Base-by-base conservation (phyloP, 1,139 yeast genomes). In the Nakaseomyces nivariensis region DNA sequence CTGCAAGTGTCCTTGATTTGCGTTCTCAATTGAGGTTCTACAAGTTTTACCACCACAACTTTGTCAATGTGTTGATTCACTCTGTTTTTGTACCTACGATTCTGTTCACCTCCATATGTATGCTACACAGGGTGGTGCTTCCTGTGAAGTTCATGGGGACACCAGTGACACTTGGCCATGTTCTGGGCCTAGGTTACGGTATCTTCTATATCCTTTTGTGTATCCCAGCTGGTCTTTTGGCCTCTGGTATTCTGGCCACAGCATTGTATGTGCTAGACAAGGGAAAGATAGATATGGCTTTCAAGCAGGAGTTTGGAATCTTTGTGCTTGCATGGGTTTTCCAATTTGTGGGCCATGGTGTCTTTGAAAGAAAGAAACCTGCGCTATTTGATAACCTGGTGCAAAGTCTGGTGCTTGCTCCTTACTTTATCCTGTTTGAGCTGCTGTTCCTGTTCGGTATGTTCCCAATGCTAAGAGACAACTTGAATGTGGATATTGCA, bases 301-400 rank as follows among this genome's bases (percentile, higher is more conserved):
- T 52, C 25, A 37, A 29, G 6, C 45, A 46, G 13, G 57, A 57
- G 13, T 42, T 51, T 32, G 58, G 53, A 0, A 57, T 77, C 29
- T 85, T 84, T 64, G 63, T 75, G 0, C 45, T 67, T 1, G 72
- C 85, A 11, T 92, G 98, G 97, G 60, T 81, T 24, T 81, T 81
- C n/a, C 97, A 92, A 63, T 89, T 92, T 66, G 73, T 84, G 52
- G 97, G 97, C 4, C 97, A 92, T 63, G 92, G 85, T 1, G 75
- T 78, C 17, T 86, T 80, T 60, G 98, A 92, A 63, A 75, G 75
- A 54, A 74, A 90, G 47, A 86, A 90, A 1, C 98, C 98, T 0
- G 97, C 97, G 0, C 69, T 92, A 51, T 66, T 87, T 48, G 96
- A 89, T 61, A 90, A 83, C 62, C 70, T 88, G 48, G 69, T 83